A percentile compares a stretch with the other conserved stretches of the same genome.
phyloP scores from a whole-genome alignment of 176 grass and related monocot species.

The Lolium rigidum region DNA sequence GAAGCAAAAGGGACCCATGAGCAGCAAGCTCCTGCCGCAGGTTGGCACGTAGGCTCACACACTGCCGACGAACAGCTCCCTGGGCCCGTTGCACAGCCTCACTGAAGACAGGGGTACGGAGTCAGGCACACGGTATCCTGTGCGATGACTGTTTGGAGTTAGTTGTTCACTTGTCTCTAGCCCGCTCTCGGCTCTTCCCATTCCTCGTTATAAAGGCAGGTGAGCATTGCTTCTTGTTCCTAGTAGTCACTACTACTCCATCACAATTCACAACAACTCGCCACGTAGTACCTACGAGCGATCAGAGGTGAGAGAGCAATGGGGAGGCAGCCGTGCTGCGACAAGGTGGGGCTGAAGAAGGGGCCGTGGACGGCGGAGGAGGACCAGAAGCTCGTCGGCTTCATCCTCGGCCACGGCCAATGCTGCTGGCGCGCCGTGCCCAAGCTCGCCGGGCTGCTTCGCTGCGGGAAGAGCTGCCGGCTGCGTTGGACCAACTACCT shows the following conservation, averaged over 20 bases:
- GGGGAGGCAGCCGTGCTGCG: constrained; percentile 92
- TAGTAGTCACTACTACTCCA: background rate
- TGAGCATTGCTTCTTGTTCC: constrained; percentile 13
- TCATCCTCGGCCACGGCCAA: constrained; percentile 58
- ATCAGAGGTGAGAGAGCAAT: constrained; percentile 43
- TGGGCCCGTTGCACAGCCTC: constrained; percentile 30
- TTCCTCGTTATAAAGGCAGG: constrained; percentile 65
- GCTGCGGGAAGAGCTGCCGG: constrained; percentile 93
- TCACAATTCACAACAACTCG: background rate
- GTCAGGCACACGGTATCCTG: too few species aligned
- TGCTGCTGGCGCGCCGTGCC: constrained; percentile 72
- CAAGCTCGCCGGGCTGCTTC: constrained; percentile 45
- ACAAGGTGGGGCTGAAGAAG: constrained; percentile 87
- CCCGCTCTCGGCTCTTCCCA: too few species aligned
- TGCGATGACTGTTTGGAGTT: too few species aligned
- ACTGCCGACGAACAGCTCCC: constrained; percentile 30
- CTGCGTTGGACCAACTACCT: constrained; percentile 84
- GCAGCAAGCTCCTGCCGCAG: constrained; percentile 27
- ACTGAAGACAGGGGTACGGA: too few species aligned
- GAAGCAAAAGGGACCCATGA: constrained; percentile 69
- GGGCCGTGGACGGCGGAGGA: constrained; percentile 95
- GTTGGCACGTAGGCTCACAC: constrained; percentile 30
- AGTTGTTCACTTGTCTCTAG: constrained; percentile 1
- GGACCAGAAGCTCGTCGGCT: constrained; percentile 50
- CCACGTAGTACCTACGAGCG: background rate